phyloP scores from a whole-genome alignment of 371 early-diverging fungal species.

The Capillidium rhysosporum region DNA sequence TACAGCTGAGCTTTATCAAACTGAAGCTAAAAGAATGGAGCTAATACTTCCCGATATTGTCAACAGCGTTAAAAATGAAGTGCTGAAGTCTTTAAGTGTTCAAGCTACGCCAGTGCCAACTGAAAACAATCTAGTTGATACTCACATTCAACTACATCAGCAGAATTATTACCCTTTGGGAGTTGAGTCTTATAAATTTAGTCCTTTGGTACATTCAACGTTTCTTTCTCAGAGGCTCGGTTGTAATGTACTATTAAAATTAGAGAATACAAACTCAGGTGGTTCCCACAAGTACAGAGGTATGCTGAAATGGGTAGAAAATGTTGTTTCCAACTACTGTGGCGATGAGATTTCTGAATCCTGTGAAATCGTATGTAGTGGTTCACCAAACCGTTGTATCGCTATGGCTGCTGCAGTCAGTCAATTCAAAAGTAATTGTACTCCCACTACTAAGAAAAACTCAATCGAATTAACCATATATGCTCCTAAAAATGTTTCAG shows the following conservation, averaged over 20 bases:
- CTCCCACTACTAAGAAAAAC: too few relatives aligned
- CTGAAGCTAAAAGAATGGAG: too few relatives aligned
- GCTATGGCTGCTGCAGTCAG: background rate
- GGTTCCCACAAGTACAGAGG: background rate
- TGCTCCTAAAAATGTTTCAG: background rate
- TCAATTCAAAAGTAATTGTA: background rate
- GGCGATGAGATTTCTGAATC: background rate
- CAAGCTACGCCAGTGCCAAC: too few relatives aligned
- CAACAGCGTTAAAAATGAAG: too few relatives aligned
- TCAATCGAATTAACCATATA: background rate
- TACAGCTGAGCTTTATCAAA: too few relatives aligned
- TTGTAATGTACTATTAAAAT: background rate
- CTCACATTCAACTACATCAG: too few relatives aligned
- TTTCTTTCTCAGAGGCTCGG: background rate
- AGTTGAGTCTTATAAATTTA: too few relatives aligned
- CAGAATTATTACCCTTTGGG: too few relatives aligned
- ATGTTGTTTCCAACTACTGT: background rate
- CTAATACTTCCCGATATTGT: too few relatives aligned
- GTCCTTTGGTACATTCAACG: background rate
- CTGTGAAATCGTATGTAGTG: background rate
- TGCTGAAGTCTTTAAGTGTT: too few relatives aligned
- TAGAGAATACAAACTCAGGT: background rate
- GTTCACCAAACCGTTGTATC: background rate
- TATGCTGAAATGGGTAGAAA: background rate
- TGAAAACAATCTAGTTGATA: too few relatives aligned